These are phyloP conservation scores for Corchorus capsularis DNA, from an alignment of 345 rosid genomes.

Conservation along the genomic window DNA sequence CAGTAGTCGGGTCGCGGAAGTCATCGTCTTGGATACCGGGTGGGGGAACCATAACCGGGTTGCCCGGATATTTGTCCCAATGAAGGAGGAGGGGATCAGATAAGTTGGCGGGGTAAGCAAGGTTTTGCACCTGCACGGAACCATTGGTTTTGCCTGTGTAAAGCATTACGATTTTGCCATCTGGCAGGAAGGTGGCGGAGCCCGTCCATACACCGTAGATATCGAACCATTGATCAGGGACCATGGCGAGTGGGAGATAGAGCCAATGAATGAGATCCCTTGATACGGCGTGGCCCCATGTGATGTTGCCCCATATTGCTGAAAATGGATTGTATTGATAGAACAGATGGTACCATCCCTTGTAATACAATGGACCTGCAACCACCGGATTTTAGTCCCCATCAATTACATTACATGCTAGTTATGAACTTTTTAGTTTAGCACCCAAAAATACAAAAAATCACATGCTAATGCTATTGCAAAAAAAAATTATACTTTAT, in stretches of 20 bases:
- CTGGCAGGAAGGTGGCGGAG: conserved; percentile 74
- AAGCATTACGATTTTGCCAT: conserved; percentile 70
- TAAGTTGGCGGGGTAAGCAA: conserved; percentile 77
- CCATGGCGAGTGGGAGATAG: conserved; percentile 76
- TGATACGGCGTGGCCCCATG: conserved; percentile 96
- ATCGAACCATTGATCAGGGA: conserved; percentile 78
- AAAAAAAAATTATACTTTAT: not conserved
- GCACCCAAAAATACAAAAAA: not conserved
- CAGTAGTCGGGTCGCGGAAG: conserved; percentile 92
- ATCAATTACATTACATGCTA: not conserved
- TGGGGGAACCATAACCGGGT: conserved; percentile 82
- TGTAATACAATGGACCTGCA: conserved; percentile 77
- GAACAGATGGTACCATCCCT: conserved; percentile 94
- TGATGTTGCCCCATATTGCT: conserved; percentile 92
- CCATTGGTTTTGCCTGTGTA: conserved; percentile 75
- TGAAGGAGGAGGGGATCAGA: conserved; percentile 85
- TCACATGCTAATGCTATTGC: not conserved
- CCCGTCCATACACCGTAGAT: conserved; percentile 90
- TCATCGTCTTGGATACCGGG: conserved; percentile 53
- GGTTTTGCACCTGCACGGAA: conserved; percentile 77
- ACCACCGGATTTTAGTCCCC: not conserved
- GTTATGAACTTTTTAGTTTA: too few species aligned
- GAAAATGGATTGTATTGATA: conserved; percentile 92
- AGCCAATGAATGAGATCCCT: conserved; percentile 90
- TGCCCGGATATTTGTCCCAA: conserved; percentile 74